Conservation (phyloP, 352 stramenopile genomes). For the Phytopythium aichiense region DNA sequence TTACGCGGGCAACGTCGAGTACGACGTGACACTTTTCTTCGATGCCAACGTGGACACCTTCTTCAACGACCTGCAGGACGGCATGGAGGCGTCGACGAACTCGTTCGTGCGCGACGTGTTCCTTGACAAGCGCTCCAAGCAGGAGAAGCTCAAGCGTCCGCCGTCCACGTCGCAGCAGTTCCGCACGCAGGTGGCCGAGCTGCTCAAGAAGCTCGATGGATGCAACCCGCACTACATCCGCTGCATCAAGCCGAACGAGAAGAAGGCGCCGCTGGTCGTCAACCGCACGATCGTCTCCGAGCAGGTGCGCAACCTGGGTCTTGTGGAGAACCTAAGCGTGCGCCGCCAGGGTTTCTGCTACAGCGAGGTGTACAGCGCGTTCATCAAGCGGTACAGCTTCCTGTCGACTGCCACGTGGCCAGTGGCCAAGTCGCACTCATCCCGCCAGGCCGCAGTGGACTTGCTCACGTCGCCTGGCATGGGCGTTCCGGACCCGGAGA, state of each 20-base stretch:
- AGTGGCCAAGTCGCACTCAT: slow-evolving; percentile 52
- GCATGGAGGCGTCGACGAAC: slow-evolving; percentile 70
- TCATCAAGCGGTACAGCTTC: slow-evolving; percentile 86
- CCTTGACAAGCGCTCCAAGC: slow-evolving; percentile 66
- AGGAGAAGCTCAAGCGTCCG: slow-evolving; percentile 82
- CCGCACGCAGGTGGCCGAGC: slow-evolving; percentile 65
- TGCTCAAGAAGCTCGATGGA: slow-evolving; percentile 82
- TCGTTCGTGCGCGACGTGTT: slow-evolving; percentile 77
- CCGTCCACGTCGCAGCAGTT: slow-evolving; percentile 85
- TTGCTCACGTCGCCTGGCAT: slow-evolving; percentile 61
- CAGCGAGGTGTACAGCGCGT: slow-evolving; percentile 71
- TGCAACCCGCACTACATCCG: slow-evolving; percentile 91
- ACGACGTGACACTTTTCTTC: slow-evolving; percentile 83
- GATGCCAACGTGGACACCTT: slow-evolving; percentile 85
- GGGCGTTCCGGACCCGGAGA: slow-evolving; percentile 52
- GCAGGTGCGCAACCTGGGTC: slow-evolving; percentile 75
- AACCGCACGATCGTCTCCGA: slow-evolving; percentile 67
- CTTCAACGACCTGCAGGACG: slow-evolving; percentile 75
- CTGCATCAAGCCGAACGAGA: slow-evolving; percentile 90
- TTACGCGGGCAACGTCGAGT: slow-evolving; percentile 85
- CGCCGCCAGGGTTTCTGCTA: slow-evolving; percentile 85
- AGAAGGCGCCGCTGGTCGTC: slow-evolving; percentile 70
- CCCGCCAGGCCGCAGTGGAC: slow-evolving; percentile 69
- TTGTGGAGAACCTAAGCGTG: slow-evolving; percentile 82
- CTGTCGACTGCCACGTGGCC: slow-evolving; percentile 78